A percentile compares a stretch with the other conserved stretches of the same genome.
phyloP scores from a whole-genome alignment of 176 grass and related monocot species.

The Phragmites australis region DNA sequence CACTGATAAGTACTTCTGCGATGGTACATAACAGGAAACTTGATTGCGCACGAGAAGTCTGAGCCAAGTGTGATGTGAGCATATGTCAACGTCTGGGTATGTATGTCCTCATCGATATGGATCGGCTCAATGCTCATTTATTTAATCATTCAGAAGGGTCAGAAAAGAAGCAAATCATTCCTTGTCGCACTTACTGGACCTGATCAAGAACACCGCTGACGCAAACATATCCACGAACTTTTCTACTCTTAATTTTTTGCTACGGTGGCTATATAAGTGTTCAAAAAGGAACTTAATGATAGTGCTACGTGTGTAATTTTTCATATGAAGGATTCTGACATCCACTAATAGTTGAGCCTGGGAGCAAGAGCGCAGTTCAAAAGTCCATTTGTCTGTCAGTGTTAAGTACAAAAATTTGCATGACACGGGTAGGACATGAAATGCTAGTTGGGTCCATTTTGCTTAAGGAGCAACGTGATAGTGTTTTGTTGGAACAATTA shows the following conservation, averaged over 20 bases:
- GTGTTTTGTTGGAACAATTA: too few relatives aligned
- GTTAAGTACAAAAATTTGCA: not conserved
- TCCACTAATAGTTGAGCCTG: not conserved
- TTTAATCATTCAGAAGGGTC: not conserved
- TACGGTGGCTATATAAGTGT: not conserved
- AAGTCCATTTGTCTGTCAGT: too few relatives aligned
- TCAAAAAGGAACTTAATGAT: not conserved
- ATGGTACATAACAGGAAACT: not conserved
- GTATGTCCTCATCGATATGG: not conserved
- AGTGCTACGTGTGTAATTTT: not conserved
- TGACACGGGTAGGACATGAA: not conserved
- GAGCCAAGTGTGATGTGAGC: slow-evolving; percentile 26
- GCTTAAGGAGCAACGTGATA: too few relatives aligned
- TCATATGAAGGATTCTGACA: not conserved
- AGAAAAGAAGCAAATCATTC: not conserved
- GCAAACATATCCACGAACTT: not conserved
- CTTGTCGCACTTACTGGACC: not conserved
- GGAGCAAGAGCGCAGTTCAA: too few relatives aligned
- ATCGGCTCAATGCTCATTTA: not conserved
- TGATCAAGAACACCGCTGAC: slow-evolving; percentile 16
- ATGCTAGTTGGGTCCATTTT: not conserved
- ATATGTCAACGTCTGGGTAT: slow-evolving; percentile 23
- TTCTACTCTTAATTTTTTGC: not conserved
- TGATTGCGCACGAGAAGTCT: not conserved
- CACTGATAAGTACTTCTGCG: not conserved